Conservation (phyloP, 2,329 filamentous ascomycete species). For the Onygenales sp. region DNA sequence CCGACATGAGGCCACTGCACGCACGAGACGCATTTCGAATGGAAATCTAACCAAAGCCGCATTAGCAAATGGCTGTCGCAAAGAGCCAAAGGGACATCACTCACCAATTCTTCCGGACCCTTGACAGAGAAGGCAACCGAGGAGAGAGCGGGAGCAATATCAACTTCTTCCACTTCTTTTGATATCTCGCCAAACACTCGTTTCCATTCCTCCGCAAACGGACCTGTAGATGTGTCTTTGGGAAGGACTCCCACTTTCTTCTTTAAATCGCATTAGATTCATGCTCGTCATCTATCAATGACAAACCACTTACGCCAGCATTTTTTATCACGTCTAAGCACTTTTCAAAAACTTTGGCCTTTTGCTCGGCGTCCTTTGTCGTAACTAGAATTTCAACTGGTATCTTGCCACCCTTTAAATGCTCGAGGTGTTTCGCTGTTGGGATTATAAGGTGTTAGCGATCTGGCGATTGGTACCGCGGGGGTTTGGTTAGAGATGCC, state of each 20-base stretch:
- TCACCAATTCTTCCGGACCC: slow-evolving; percentile 78
- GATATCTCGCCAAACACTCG: slow-evolving; percentile 65
- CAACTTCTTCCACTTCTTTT: slow-evolving; percentile 81
- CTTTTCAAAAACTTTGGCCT: slow-evolving; percentile 79
- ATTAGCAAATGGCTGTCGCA: slow-evolving; percentile 9
- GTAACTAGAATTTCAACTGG: slow-evolving; percentile 86
- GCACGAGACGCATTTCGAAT: slow-evolving; percentile 93
- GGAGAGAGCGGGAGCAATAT: slow-evolving; percentile 74
- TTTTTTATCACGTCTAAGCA: slow-evolving; percentile 79
- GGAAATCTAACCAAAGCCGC: slow-evolving; percentile 49
- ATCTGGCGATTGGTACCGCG: neutral
- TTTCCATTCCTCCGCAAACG: slow-evolving; percentile 96
- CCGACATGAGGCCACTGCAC: slow-evolving; percentile 87
- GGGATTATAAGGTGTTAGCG: slow-evolving; percentile 10
- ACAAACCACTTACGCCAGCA: slow-evolving; percentile 59
- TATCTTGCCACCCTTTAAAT: slow-evolving; percentile 83
- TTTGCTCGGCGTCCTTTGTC: slow-evolving; percentile 83
- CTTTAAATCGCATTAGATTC: slow-evolving; percentile 32
- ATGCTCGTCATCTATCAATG: neutral
- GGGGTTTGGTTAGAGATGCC: slow-evolving; percentile 10
- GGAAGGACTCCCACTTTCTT: slow-evolving; percentile 82
- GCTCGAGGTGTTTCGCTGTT: slow-evolving; percentile 82
- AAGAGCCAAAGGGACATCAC: slow-evolving; percentile 14
- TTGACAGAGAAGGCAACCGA: slow-evolving; percentile 80
- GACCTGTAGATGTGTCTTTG: slow-evolving; percentile 76